Evolutionary conservation across 2,329 filamentous ascomycete genomes (phyloP).

Genomic region (Tolypocladium tropicale): DNA sequence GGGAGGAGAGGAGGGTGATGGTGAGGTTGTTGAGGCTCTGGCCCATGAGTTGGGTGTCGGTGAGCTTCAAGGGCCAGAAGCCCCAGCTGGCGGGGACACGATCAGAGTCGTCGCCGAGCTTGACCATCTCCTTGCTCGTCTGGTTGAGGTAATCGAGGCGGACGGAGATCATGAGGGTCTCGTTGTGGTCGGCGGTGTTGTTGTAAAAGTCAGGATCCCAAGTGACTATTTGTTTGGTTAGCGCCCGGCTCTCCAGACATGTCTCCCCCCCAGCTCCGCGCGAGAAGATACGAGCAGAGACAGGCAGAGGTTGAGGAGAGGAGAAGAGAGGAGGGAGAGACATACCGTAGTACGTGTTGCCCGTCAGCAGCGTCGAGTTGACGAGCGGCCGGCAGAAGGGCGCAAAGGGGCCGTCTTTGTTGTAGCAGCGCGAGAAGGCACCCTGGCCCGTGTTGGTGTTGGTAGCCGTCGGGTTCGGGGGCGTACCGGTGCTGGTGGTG

Average conservation of each 20-base stretch:
- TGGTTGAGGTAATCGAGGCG: conserved; percentile 31
- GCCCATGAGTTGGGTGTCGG: conserved; percentile 24
- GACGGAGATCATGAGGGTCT: conserved; percentile 19
- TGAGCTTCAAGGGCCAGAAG: conserved; percentile 36
- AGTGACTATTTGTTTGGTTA: conserved; percentile 30
- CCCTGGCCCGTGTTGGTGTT: conserved; percentile 28
- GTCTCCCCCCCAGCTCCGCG: too few species aligned
- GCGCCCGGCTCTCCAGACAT: background rate
- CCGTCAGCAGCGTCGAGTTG: conserved; percentile 32
- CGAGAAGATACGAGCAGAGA: too few species aligned
- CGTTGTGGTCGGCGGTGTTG: conserved; percentile 24
- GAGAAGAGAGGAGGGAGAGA: background rate
- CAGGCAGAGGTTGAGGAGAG: too few species aligned
- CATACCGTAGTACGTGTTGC: conserved; percentile 41
- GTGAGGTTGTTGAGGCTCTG: conserved; percentile 35
- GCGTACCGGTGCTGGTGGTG: conserved; percentile 30
- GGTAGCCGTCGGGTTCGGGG: conserved; percentile 33
- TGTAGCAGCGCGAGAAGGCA: conserved; percentile 39
- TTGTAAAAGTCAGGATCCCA: conserved; percentile 46
- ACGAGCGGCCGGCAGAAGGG: conserved; percentile 42
- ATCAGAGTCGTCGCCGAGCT: conserved; percentile 24
- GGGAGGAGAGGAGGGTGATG: conserved; percentile 30
- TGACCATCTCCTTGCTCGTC: conserved; percentile 23
- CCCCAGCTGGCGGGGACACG: conserved; percentile 30
- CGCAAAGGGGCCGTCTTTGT: conserved; percentile 32